Evolutionary conservation across 306 rosid species (phyloP).

Genomic region (Boehmeria nivea): DNA sequence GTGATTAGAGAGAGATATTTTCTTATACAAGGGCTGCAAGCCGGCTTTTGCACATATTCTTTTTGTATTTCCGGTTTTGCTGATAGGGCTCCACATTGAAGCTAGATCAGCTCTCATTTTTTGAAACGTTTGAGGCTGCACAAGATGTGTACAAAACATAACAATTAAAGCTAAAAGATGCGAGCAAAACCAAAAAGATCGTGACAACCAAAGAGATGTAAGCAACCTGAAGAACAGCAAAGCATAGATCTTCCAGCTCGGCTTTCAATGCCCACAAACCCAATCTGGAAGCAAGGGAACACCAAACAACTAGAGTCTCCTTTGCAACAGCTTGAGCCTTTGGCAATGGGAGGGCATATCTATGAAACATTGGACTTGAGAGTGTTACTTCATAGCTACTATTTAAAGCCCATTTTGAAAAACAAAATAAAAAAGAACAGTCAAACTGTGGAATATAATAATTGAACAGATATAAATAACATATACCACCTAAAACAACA

Average conservation of each 20-base stretch:
- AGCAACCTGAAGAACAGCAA: conserved; percentile 90
- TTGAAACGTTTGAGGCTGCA: conserved; percentile 82
- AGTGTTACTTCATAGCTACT: conserved; percentile 10
- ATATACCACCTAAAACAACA: too few relatives aligned
- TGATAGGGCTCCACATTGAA: conserved; percentile 74
- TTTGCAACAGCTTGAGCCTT: conserved; percentile 95
- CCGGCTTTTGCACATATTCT: conserved; percentile 44
- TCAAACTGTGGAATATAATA: not conserved
- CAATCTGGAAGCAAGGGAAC: conserved; percentile 93
- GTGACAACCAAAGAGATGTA: not conserved
- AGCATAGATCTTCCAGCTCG: conserved; percentile 90
- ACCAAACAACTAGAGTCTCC: conserved; percentile 94
- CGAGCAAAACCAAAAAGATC: not conserved
- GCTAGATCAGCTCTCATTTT: conserved; percentile 89
- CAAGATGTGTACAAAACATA: conserved; percentile 21
- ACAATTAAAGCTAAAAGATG: conserved; percentile 1
- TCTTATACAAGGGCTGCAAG: conserved; percentile 33
- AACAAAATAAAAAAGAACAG: not conserved
- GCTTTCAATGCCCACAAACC: conserved; percentile 97
- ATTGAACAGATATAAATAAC: too few relatives aligned
- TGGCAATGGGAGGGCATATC: conserved; percentile 68
- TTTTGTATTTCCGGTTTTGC: conserved; percentile 47
- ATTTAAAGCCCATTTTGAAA: conserved; percentile 17
- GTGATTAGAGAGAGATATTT: conserved; percentile 33
- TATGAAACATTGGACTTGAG: conserved; percentile 40